Conservation (phyloP, 2,329 filamentous ascomycete genomes). For the Botrytis tulipae region DNA sequence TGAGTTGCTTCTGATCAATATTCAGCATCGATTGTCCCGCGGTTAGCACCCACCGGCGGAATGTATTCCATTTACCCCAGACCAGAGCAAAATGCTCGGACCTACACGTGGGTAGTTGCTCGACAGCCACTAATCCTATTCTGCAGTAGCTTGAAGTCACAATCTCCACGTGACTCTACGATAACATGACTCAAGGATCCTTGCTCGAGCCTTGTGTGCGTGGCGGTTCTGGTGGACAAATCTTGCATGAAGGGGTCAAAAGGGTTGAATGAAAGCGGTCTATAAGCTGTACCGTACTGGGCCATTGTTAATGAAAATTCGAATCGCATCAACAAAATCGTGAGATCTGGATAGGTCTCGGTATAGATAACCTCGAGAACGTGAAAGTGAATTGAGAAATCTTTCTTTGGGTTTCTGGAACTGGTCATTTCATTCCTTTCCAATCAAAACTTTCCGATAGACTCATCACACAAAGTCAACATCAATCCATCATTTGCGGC, state of each 20-base stretch:
- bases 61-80: constrained; percentile 1
- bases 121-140: background rate
- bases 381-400: background rate
- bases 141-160: background rate
- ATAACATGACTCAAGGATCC: constrained; percentile 11
- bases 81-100: constrained; percentile 3
- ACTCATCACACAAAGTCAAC: background rate
- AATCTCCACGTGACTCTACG: constrained; percentile 6
- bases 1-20: background rate
- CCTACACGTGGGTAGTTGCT: background rate
- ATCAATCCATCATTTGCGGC: constrained; percentile 15
- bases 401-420: background rate
- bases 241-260: background rate
- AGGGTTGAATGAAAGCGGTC: constrained; percentile 6
- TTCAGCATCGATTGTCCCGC: constrained; percentile 8
- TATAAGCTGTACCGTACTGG: background rate
- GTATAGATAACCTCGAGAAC: background rate
- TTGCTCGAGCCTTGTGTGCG: background rate
- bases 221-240: background rate
- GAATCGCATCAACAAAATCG: background rate
- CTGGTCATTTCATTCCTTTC: background rate
- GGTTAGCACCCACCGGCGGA: constrained; percentile 17
- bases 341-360: background rate
- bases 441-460: background rate
- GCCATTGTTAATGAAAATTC: background rate